Base-by-base conservation (phyloP, 2,329 filamentous ascomycete genomes). In the Colletotrichum sp. region DNA sequence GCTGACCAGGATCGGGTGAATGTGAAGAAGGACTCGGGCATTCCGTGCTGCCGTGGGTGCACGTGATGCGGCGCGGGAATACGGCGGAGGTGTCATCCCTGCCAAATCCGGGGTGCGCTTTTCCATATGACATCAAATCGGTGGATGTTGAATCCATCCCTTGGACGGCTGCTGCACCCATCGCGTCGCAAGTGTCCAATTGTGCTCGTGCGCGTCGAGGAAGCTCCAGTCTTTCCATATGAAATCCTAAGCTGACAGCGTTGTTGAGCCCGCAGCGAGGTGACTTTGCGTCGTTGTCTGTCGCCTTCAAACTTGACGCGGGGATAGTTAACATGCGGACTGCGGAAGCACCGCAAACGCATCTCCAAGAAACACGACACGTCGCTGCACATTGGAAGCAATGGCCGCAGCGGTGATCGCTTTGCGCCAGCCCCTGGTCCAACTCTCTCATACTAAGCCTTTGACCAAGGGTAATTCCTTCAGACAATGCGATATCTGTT, bases 381-480 rank as follows among this genome's bases (percentile, higher is more conserved):
- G 39, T 76, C 57, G 74, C 71, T 60, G 74, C 71, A 64, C 74
- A 76, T 69, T 76, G 74, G 71, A 76, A 74, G 65, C 74, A 76
- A 76, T 76, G 74, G 74, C 72, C 66, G 52, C 74, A 71, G 57
- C 74, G 72, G 67, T 76, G 72, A 76, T 52, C 71, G 30, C 68
- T 30, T 71, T 71, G 43, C 72, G 66, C 72, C 74, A 76, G 74
- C 74, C 74, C 66, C 67, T 76, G 71, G 74, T 74, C 32, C 32
- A 71, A 4, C 28, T 70, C 59, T 30, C 61, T 57, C 60, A 21
- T n/a, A 36, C 57, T 30, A 71, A 32, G 55, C 48, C 65, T 36
- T 10, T 69, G 21, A 30, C 63, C 10, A 60, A 60, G 48, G 65
- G 74, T 76, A 74, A 10, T 16, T 16, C 18, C 13, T 7, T 59